phyloP scores from a whole-genome alignment of 2,329 filamentous ascomycete species.

The Trichoderma sp. region DNA sequence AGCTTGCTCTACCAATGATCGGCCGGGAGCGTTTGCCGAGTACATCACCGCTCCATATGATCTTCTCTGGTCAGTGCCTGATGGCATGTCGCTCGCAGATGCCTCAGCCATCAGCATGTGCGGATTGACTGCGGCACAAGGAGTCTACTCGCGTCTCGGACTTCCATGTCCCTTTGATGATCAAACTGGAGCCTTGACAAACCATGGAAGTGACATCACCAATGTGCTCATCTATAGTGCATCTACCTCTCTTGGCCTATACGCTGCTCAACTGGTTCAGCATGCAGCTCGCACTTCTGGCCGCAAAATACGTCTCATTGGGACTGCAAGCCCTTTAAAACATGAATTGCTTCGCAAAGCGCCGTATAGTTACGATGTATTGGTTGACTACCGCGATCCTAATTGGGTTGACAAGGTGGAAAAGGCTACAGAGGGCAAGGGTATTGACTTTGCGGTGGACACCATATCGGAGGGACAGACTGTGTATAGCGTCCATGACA shows the following conservation, averaged over 20 bases:
- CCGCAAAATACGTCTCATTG: conserved; percentile 32
- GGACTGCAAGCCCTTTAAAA: conserved; percentile 34
- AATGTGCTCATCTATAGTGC: conserved; percentile 39
- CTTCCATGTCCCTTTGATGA: conserved; percentile 39
- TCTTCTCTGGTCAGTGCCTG: conserved; percentile 42
- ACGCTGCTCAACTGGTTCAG: conserved; percentile 36
- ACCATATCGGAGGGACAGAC: conserved; percentile 44
- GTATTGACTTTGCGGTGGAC: conserved; percentile 43
- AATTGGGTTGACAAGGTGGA: conserved; percentile 39
- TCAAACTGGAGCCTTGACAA: background rate
- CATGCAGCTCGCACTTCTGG: conserved; percentile 23
- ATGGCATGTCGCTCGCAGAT: conserved; percentile 37
- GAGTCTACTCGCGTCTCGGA: conserved; percentile 41
- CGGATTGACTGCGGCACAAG: conserved; percentile 47
- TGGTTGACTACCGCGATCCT: conserved; percentile 43
- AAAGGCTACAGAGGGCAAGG: conserved; percentile 29
- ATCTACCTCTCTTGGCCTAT: conserved; percentile 39
- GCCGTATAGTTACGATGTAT: conserved; percentile 42
- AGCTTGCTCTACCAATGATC: conserved; percentile 45
- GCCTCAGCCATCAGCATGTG: conserved; percentile 45
- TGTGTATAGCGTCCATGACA: conserved; percentile 36
- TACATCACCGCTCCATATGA: conserved; percentile 40
- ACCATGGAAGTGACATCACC: background rate
- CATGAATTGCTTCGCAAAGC: conserved; percentile 33
- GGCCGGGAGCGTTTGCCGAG: conserved; percentile 49